Evolutionary conservation across 768 basidiomycete genomes (phyloP).

Genomic region (Postia placenta): DNA sequence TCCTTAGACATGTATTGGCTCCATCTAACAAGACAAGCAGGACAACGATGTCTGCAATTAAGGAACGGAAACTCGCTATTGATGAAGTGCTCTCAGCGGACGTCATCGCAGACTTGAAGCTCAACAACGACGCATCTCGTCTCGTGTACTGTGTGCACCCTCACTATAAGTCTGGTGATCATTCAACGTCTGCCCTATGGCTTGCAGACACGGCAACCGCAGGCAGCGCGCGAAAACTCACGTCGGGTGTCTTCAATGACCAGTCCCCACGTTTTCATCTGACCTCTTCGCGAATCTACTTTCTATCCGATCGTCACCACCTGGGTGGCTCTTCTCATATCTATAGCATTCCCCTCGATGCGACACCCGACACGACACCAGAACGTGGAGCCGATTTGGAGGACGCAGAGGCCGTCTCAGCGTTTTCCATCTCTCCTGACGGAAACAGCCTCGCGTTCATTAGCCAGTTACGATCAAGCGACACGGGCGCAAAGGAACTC

Average conservation of each 20-base stretch:
- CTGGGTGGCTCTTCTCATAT: background rate
- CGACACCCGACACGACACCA: background rate
- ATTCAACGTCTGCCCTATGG: constrained; percentile 2
- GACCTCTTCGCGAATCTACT: constrained; percentile 1
- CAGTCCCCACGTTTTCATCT: background rate
- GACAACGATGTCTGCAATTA: too few species aligned
- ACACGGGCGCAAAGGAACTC: background rate
- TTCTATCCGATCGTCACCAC: background rate
- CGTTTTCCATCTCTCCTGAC: constrained; percentile 2
- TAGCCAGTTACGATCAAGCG: background rate
- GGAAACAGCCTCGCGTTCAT: background rate
- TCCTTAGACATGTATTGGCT: too few species aligned
- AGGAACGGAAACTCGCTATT: background rate
- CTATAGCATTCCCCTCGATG: background rate
- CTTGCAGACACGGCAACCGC: background rate
- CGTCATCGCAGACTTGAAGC: background rate
- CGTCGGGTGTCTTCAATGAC: background rate
- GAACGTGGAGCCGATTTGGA: background rate
- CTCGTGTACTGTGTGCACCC: constrained; percentile 1
- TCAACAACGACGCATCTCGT: background rate
- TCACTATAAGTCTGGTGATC: background rate
- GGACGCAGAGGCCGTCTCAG: background rate
- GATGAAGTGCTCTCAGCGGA: background rate
- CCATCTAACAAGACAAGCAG: too few species aligned
- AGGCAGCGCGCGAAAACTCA: background rate